A percentile compares a stretch with the other conserved stretches of the same genome.
These are phyloP conservation scores for Phytomonas francai DNA, from an alignment of 208 protist genomes.

Conservation along the genomic window DNA sequence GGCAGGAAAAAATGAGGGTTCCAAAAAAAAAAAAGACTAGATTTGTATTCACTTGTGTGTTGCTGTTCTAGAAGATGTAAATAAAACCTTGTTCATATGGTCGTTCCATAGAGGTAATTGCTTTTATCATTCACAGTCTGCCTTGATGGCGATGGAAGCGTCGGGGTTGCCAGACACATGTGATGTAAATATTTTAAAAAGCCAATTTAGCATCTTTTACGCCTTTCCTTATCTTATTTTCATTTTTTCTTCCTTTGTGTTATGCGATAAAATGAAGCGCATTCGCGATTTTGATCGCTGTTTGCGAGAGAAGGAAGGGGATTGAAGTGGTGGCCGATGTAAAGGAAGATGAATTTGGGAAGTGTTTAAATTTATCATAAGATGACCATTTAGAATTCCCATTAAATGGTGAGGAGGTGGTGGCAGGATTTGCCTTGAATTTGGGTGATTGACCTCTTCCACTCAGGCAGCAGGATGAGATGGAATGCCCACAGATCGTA, in stretches of 20 bases:
- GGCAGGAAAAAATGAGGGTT: neutral
- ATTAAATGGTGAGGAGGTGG: neutral
- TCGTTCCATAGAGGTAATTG: neutral
- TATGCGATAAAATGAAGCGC: neutral
- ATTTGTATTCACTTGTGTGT: neutral
- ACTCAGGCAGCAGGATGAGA: neutral
- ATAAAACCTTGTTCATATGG: neutral
- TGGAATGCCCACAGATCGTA: neutral
- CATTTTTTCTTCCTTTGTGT: neutral
- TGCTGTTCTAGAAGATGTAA: neutral
- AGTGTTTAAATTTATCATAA: neutral
- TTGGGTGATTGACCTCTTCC: neutral
- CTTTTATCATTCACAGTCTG: neutral
- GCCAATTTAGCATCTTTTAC: neutral
- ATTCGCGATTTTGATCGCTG: neutral
- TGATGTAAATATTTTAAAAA: neutral
- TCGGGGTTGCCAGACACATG: neutral
- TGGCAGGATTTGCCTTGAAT: neutral
- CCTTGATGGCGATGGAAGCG: neutral
- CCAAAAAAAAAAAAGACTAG: neutral
- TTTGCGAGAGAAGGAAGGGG: neutral
- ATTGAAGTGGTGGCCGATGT: neutral
- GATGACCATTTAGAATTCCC: neutral
- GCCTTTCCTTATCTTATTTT: neutral
- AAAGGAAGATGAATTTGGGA: neutral